Conservation (phyloP, 257 asterid species). For the Solanum pimpinellifolium region DNA sequence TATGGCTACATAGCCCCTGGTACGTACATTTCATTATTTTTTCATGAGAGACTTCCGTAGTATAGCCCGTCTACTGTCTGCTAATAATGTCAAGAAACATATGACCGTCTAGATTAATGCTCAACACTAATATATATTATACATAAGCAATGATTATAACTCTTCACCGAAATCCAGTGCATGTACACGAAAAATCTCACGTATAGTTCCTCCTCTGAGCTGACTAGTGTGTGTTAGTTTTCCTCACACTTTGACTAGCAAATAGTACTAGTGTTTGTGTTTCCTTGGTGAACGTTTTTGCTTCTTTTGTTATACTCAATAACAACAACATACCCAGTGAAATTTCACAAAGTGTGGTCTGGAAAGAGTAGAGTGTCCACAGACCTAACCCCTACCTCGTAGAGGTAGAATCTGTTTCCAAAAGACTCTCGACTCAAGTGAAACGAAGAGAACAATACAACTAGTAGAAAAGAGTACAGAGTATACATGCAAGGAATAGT, state of each 20-base stretch:
- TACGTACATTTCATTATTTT: constrained; percentile 9
- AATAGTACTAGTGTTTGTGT: background rate
- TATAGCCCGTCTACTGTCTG: background rate
- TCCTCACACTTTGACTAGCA: background rate
- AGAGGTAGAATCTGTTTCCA: background rate
- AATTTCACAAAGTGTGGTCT: background rate
- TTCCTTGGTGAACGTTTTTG: background rate
- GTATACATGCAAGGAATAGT: background rate
- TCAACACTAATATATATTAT: background rate
- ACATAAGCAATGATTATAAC: background rate
- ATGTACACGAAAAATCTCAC: background rate
- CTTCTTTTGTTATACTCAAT: background rate
- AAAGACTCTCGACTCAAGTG: background rate
- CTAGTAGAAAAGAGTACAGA: background rate
- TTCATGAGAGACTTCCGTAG: background rate
- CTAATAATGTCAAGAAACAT: background rate
- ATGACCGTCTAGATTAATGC: background rate
- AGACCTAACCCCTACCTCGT: background rate
- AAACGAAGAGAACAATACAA: background rate
- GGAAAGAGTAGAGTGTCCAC: background rate
- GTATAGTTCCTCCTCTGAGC: background rate
- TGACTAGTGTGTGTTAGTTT: background rate
- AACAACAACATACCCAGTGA: background rate
- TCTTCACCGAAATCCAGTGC: background rate
- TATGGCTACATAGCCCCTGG: constrained; percentile 67